These are phyloP conservation scores for Pseudopediastrum boryanum DNA, from an alignment of 139 green algal species.

Conservation along the genomic window DNA sequence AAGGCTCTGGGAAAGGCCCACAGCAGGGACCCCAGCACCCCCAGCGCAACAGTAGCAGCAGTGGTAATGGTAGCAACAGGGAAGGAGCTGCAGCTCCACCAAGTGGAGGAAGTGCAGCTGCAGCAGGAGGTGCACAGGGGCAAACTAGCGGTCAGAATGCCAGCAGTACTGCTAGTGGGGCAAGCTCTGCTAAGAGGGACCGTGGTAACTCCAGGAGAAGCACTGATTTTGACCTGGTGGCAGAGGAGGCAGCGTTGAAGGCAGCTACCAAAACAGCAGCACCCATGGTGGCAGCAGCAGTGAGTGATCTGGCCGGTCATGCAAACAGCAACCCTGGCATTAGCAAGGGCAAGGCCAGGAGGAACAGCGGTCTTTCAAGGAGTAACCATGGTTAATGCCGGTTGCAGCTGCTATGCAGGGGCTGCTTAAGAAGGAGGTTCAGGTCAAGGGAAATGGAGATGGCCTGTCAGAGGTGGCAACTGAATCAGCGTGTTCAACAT, in stretches of 20 bases:
- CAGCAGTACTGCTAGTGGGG: not conserved
- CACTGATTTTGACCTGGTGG: slow-evolving; percentile 15
- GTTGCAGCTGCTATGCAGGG: no score
- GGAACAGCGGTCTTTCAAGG: no score
- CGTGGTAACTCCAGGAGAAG: not conserved
- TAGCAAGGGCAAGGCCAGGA: no score
- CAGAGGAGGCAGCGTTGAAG: slow-evolving; percentile 22
- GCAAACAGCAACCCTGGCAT: no score
- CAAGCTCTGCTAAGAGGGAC: not conserved
- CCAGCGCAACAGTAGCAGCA: slow-evolving; percentile 21
- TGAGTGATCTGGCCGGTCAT: slow-evolving; percentile 33
- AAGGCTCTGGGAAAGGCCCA: not conserved
- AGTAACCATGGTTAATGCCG: no score
- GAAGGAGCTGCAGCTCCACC: no score
- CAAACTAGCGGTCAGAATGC: not conserved
- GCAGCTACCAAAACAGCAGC: slow-evolving; percentile 24
- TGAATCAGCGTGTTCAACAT: no score
- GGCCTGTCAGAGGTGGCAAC: no score
- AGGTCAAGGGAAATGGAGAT: no score
- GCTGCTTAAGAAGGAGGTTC: no score
- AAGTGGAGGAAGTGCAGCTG: not conserved
- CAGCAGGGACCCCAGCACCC: not conserved
- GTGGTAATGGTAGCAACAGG: not conserved
- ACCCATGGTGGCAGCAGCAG: slow-evolving; percentile 25
- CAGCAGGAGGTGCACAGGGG: not conserved